A percentile compares a stretch with the other conserved stretches of the same genome.
These are phyloP conservation scores for Ogataea hybrid DNA, from an alignment of 1,139 yeast species.

Conservation along the genomic window DNA sequence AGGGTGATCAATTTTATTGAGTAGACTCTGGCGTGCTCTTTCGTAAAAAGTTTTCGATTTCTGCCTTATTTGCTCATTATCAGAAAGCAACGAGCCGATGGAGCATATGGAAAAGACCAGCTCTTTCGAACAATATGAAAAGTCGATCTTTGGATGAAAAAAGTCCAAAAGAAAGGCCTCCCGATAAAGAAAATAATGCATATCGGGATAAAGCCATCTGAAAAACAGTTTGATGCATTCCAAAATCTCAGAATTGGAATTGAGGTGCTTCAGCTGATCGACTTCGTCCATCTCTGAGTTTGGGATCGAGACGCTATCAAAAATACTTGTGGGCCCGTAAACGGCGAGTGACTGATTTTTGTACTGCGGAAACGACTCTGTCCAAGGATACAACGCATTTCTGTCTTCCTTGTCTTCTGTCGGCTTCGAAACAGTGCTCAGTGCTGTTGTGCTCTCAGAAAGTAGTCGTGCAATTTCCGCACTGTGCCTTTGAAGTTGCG, in stretches of 20 bases:
- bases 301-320: conserved; percentile 30
- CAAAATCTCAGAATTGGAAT: conserved; percentile 35
- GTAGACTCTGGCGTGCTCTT: conserved; percentile 42
- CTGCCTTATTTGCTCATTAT: conserved; percentile 39
- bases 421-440: neutral
- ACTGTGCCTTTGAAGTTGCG: conserved; percentile 3
- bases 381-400: conserved; percentile 12
- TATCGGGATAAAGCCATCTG: conserved; percentile 63
- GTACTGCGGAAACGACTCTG: conserved; percentile 13
- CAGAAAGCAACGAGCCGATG: conserved; percentile 51
- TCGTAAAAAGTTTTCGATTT: conserved; percentile 43
- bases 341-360: conserved; percentile 29
- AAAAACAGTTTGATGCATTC: conserved; percentile 54
- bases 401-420: conserved; percentile 6
- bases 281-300: conserved; percentile 10
- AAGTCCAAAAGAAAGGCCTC: conserved; percentile 59
- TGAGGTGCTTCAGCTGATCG: conserved; percentile 6
- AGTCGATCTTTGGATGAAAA: conserved; percentile 47
- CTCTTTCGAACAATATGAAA: conserved; percentile 48
- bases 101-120: conserved; percentile 54
- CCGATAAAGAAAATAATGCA: conserved; percentile 55
- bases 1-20: conserved; percentile 41
- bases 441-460: too few relatives aligned
- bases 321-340: conserved; percentile 53
- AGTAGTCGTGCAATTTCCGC: too few relatives aligned